Evolutionary conservation across 2,329 filamentous ascomycete species (phyloP).

Genomic region (Diaporthe sp.): DNA sequence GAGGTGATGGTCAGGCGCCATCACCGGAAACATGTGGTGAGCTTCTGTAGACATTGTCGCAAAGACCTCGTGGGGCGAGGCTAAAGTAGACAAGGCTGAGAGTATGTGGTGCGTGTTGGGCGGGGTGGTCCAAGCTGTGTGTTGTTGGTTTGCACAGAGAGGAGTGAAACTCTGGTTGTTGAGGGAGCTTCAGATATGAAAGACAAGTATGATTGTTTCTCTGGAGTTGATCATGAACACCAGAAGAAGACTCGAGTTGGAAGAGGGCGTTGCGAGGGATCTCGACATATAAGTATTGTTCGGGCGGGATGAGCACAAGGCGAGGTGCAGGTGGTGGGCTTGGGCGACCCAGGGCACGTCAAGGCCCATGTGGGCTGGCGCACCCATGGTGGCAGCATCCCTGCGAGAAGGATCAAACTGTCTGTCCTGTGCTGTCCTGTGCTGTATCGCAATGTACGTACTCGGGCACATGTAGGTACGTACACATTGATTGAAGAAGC

Average conservation of each 20-base stretch:
- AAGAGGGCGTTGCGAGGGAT: slow-evolving; percentile 33
- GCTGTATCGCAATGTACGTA: background rate
- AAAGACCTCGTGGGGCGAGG: slow-evolving; percentile 14
- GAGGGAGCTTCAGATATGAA: slow-evolving; percentile 1
- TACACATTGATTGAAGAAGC: background rate
- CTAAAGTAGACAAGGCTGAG: slow-evolving; percentile 30
- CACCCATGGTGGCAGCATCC: slow-evolving; percentile 14
- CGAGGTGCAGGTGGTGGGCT: slow-evolving; percentile 7
- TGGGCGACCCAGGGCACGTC: slow-evolving; percentile 24
- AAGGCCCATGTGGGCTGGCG: slow-evolving; percentile 31
- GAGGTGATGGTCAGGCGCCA: slow-evolving; percentile 38
- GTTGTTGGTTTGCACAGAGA: background rate
- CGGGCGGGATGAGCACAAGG: slow-evolving; percentile 16
- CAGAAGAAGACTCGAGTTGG: slow-evolving; percentile 15
- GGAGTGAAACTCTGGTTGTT: background rate
- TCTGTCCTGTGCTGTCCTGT: slow-evolving; percentile 6
- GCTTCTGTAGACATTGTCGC: slow-evolving; percentile 39
- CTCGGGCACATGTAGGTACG: slow-evolving; percentile 5
- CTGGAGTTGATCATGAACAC: slow-evolving; percentile 5
- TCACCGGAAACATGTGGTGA: slow-evolving; percentile 41
- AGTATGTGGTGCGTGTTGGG: slow-evolving; percentile 1
- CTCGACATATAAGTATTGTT: slow-evolving; percentile 34
- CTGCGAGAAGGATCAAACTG: slow-evolving; percentile 33
- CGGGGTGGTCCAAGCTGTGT: background rate
- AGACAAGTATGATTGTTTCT: slow-evolving; percentile 18